A percentile compares a stretch with the other conserved stretches of the same genome.
Evolutionary conservation across 1,139 yeast species (phyloP).

Genomic region (Yamadazyma sp.): DNA sequence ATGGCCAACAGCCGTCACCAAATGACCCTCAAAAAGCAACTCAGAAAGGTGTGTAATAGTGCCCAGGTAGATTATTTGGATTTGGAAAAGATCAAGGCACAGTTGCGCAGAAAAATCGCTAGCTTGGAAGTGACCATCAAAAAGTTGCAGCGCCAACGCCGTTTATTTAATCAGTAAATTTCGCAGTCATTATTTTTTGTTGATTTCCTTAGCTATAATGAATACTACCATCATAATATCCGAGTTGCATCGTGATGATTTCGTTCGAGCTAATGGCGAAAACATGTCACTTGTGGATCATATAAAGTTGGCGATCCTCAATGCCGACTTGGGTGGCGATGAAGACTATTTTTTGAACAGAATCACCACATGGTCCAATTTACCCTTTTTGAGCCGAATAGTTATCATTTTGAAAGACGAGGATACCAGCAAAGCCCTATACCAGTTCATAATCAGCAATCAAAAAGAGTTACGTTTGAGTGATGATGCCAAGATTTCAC

Average conservation of each 20-base stretch:
- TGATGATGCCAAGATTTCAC: conserved; percentile 26
- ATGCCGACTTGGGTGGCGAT: conserved; percentile 18
- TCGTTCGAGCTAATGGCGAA: conserved; percentile 19
- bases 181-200: not conserved
- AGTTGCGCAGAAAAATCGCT: too few relatives aligned
- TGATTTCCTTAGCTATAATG: conserved; percentile 4
- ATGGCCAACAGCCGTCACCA: too few relatives aligned
- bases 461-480: conserved; percentile 8
- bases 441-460: conserved; percentile 19
- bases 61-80: too few relatives aligned
- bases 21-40: too few relatives aligned
- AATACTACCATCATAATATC: conserved; percentile 41
- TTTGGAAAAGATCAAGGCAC: too few relatives aligned
- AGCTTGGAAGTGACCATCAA: too few relatives aligned
- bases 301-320: conserved; percentile 34
- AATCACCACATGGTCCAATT: conserved; percentile 45
- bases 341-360: conserved; percentile 27
- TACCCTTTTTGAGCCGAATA: conserved; percentile 42
- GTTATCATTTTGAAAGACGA: conserved; percentile 41
- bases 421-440: conserved; percentile 27
- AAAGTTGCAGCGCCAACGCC: not conserved
- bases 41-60: too few relatives aligned
- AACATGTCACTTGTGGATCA: conserved; percentile 34
- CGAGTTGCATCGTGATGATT: conserved; percentile 33
- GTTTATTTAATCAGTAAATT: not conserved